Evolutionary conservation across 2,329 filamentous ascomycete species (phyloP), one percentile per base, ranked within the genome.

Genomic region (Fusarium aywerte): DNA sequence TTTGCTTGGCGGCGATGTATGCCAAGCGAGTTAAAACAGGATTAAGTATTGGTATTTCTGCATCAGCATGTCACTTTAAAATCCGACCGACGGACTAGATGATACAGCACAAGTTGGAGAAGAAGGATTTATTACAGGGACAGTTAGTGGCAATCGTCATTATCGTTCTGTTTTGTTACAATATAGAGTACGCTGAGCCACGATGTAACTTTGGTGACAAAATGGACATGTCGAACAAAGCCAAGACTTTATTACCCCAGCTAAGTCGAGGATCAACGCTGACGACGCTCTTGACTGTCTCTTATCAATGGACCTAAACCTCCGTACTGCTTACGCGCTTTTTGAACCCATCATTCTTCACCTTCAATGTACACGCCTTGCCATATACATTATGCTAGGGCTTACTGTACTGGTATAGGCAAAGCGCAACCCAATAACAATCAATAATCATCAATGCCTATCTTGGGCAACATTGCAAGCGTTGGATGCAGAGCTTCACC

Each of bases 11-110:
- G 49, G 12, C 9, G 9, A 16, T 32, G 55, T 38, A 12, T 43
- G 59, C 59, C 58, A 62, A 62, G 59, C 5, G 42, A 4, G 4
- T 36, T 32, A 27, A 62, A 62, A 56, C 59, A 55, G 36, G 59
- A 62, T 62, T 62, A 38, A 15, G 27, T 18, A 13, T 43, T 23
- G 29, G 33, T 36, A 7, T 8, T 18, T 25, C 3, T 20, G 32
- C 9, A 7, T 6, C 13, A 27, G 23, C 33, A 43, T 43, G 23
- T 43, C 40, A 43, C 40, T 38, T 27, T 47, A 32, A 21, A n/a
- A 23, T n/a, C 20, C 20, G 29, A n/a, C 20, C 11, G 12, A 48
- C 9, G 31, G 31, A 42, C 21, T 35, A 35, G 8, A n/a, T 5
- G 32, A 43, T 15, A 11, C 20, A 48, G 10, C 18, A 7, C 16